Evolutionary conservation across 495 filamentous ascomycete species (phyloP), one percentile per base, ranked within the genome.

Genomic region (Lophiotrema nucula): DNA sequence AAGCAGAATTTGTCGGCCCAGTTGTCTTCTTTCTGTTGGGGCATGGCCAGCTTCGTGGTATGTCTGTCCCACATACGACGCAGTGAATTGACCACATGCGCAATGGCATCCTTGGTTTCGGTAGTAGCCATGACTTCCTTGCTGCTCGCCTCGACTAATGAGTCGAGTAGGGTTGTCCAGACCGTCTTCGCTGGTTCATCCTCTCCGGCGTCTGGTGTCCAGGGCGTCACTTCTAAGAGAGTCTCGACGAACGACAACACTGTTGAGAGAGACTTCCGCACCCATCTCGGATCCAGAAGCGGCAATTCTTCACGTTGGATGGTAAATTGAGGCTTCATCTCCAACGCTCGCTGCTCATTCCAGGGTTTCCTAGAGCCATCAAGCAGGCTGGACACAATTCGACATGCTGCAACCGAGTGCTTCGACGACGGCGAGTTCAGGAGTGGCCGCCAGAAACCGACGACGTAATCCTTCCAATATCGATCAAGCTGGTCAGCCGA

Each of bases 71-170:
- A 95, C 2, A 91, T 72, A 13, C 76, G 81, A 48, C 83, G 80
- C 10, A 95, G 69, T 19, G 87, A 61, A 24, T 80, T 80, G 50
- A 93, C 76, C 21, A 90, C 74, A 45, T 83, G 79, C 11, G 89
- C 84, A 43, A 95, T 78, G 39, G 90, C 89, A 46, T 84, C 78
- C 73, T 88, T 88, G 4, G 88, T 85, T 53, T 97, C 91, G 21
- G 79, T 79, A 0, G 89, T 89, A 12, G 92, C 87, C 62, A 90
- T 96, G 52, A 98, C 85, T 67, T 98, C 93, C 71, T 95, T 93
- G 39, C 79, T 85, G 4, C 88, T 88, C 0, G 93, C 92, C 47
- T 85, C 79, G 3, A 85, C 84, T 26, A 97, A 70, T 5, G 88
- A 83, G 12, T 73, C 80, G 15, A 86, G 79, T 24, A 96, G 81